A percentile compares a stretch with the other conserved stretches of the same genome.
Evolutionary conservation across 306 rosid genomes (phyloP).

Genomic region (Cajanus cajan): DNA sequence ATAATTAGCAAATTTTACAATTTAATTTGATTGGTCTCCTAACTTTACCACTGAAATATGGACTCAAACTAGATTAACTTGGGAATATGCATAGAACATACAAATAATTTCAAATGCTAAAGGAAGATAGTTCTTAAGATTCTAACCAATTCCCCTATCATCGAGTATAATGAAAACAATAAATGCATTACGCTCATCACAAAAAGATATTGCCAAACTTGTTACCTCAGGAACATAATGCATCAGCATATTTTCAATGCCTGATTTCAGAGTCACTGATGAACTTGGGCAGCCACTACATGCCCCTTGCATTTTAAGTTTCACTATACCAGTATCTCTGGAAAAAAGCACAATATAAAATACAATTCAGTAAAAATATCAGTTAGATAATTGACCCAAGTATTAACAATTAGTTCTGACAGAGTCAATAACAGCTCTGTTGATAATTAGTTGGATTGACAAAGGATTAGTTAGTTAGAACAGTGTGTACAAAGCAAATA

Average conservation of each 20-base stretch:
- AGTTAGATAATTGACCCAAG: background rate
- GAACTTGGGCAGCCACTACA: constrained; percentile 99
- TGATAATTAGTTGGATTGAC: background rate
- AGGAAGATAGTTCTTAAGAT: constrained; percentile 5
- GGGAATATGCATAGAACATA: background rate
- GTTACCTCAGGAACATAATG: constrained; percentile 99
- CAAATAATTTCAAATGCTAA: background rate
- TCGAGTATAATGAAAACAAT: background rate
- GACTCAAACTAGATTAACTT: background rate
- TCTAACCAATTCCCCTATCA: background rate
- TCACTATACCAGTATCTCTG: constrained; percentile 88
- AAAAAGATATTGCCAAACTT: constrained; percentile 14
- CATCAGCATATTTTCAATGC: constrained; percentile 98
- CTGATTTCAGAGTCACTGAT: constrained; percentile 92
- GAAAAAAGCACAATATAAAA: constrained; percentile 19
- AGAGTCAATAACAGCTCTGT: background rate
- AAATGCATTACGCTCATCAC: constrained; percentile 7
- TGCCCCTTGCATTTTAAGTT: constrained; percentile 93
- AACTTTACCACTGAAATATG: background rate
- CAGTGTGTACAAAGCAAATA: background rate
- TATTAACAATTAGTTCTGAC: background rate
- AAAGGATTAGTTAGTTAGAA: background rate
- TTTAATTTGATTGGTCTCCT: background rate
- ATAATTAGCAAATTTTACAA: background rate
- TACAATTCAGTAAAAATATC: background rate